Evolutionary conservation across 192 early-diverging fungal genomes (phyloP).

Genomic region (Coemansia sp.): DNA sequence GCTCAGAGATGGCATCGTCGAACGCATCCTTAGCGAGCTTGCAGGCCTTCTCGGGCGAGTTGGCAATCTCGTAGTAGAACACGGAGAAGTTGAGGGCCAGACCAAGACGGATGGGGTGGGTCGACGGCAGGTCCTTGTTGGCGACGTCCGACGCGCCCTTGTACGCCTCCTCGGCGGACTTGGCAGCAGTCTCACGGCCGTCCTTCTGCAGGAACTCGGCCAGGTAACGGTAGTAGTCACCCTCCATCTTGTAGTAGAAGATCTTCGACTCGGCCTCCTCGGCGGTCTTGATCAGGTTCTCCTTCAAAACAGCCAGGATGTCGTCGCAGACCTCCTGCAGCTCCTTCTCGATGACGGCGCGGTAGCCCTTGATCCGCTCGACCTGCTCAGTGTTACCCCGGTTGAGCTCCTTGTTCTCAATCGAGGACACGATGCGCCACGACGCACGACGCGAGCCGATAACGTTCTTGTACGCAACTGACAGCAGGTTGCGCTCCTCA

Average conservation of each 20-base stretch:
- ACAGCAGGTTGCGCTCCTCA: conserved; percentile 97
- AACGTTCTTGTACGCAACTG: conserved; percentile 98
- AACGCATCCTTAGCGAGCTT: conserved; percentile 90
- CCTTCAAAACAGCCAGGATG: conserved; percentile 85
- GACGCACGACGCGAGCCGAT: conserved; percentile 96
- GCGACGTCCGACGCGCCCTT: conserved; percentile 91
- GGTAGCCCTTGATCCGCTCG: conserved; percentile 87
- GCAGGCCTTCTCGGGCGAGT: conserved; percentile 91
- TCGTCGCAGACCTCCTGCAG: conserved; percentile 92
- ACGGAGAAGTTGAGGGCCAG: conserved; percentile 98
- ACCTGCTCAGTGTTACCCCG: conserved; percentile 81
- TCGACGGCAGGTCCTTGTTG: conserved; percentile 77
- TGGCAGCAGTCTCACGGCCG: conserved; percentile 82
- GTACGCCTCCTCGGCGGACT: conserved; percentile 90
- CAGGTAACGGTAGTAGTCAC: conserved; percentile 99
- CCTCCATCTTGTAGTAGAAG: conserved; percentile 99
- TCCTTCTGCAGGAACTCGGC: conserved; percentile 94
- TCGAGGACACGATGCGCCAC: conserved; percentile 96
- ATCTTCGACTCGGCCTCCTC: conserved; percentile 97
- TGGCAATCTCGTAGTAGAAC: conserved; percentile 97
- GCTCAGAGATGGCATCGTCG: conserved; percentile 93
- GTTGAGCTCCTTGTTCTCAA: conserved; percentile 91
- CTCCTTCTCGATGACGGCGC: conserved; percentile 90
- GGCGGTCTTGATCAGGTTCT: conserved; percentile 80
- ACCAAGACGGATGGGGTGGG: conserved; percentile 96